Percentiles rank a stretch among this genome's conserved stretches.
These are phyloP conservation scores for Cercospora janseana DNA, from an alignment of 2,329 filamentous ascomycete species.

Conservation along the genomic window DNA sequence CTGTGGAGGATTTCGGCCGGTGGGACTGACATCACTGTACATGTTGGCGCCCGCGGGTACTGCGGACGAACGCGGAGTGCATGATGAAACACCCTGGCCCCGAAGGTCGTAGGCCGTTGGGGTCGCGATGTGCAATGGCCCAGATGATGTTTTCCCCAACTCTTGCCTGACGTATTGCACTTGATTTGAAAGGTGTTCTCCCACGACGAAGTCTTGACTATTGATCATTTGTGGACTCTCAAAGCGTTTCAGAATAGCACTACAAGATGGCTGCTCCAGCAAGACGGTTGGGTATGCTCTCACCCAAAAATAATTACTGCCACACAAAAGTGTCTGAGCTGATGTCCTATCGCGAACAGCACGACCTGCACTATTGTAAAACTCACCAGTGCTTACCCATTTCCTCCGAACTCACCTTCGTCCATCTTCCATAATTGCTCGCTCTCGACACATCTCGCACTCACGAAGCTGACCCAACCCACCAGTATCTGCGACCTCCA, in stretches of 20 bases:
- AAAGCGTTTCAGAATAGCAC: background rate
- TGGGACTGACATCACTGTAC: slow-evolving; percentile 7
- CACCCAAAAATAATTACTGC: background rate
- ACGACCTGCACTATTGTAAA: slow-evolving; percentile 25
- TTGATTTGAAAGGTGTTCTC: too few relatives aligned
- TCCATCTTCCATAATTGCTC: background rate
- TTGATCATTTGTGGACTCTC: background rate
- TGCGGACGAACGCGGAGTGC: slow-evolving; percentile 18
- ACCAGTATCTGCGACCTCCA: slow-evolving; percentile 87
- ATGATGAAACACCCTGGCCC: too few relatives aligned
- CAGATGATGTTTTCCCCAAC: too few relatives aligned
- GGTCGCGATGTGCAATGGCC: too few relatives aligned
- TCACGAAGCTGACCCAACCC: slow-evolving; percentile 14
- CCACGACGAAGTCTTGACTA: too few relatives aligned
- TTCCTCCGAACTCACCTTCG: background rate
- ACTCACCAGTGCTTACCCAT: slow-evolving; percentile 1
- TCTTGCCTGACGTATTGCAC: too few relatives aligned
- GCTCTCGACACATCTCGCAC: too few relatives aligned
- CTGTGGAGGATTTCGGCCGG: slow-evolving; percentile 10
- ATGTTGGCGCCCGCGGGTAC: slow-evolving; percentile 9
- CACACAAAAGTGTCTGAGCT: slow-evolving; percentile 1
- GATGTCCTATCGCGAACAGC: slow-evolving; percentile 8
- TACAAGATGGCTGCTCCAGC: slow-evolving; percentile 22
- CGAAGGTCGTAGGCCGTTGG: background rate
- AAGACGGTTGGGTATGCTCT: slow-evolving; percentile 26